Base-by-base conservation (phyloP, 371 early-diverging fungal species). In the Syncephalastrum racemosum region DNA sequence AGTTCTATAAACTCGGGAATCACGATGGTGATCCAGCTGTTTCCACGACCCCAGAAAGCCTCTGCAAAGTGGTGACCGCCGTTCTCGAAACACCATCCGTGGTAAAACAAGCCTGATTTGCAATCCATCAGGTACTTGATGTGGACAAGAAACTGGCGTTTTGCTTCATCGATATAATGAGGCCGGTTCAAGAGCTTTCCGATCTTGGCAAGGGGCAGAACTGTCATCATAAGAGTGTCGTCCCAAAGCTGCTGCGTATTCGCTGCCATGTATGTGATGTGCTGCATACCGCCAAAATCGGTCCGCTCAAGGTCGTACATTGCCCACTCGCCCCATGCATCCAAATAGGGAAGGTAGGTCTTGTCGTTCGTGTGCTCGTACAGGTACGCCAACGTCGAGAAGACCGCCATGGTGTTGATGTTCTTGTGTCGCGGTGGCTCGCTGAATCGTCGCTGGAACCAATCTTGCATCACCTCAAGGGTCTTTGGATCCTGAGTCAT, bases 201-300 rank as follows among this genome's bases (percentile, higher is more conserved):
- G 27, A 65, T 61, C 50, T 65, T 65, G 23, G 66, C 66, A 24
- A 65, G 40, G 1, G 66, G 66, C 18, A 65, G 43, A 8, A 65
- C 66, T 3, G 66, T 65, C 66, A 65, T 65, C 66, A 65, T 65
- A 19, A 65, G 42, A 3, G 66, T 65, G 25, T 65, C 66, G 22
- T 65, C 66, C 66, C 66, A 65, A 13, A 65, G 49, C 23, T 65
- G 66, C 20, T 62, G 62, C 4, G 48, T 50, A 25, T 65, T 61
- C n/a, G 57, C 49, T 7, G 66, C 46, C 7, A 56, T 23, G 40
- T 61, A 65, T 15, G 66, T 65, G 24, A 65, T 54, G 43, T 65
- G 66, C 42, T 65, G 66, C 54, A 65, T 54, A 51, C 66, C 66
- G 25, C 66, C 66, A 48, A 58, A 65, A 22, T 65, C 50, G 14